Percentiles rank a stretch among this genome's conserved stretches.
These are phyloP conservation scores for Microstroma glucosiphilum DNA, from an alignment of 1,284 basidiomycete genomes.

Conservation along the genomic window DNA sequence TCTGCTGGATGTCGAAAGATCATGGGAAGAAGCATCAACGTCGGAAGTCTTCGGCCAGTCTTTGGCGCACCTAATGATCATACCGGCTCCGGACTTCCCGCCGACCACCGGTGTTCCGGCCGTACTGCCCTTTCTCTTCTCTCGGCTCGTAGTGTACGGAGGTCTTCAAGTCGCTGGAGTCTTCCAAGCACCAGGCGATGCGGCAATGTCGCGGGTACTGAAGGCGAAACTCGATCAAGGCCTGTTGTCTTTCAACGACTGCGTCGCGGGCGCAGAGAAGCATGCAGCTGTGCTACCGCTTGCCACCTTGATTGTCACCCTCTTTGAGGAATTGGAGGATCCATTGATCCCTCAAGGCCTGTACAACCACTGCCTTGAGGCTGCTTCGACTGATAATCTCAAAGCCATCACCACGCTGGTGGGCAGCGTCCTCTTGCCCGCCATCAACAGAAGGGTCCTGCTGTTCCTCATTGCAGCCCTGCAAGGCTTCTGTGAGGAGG, in stretches of 20 bases:
- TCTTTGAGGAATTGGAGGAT: neutral
- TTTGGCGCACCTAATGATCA: slow-evolving; percentile 69
- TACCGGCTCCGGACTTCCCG: slow-evolving; percentile 77
- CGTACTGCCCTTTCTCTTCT: neutral
- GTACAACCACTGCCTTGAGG: slow-evolving; percentile 1
- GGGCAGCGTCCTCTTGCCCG: neutral
- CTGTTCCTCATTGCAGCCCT: neutral
- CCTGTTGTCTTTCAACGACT: neutral
- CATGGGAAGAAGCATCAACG: slow-evolving; percentile 66
- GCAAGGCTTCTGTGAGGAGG: neutral
- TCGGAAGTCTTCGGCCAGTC: slow-evolving; percentile 86
- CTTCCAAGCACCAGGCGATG: neutral
- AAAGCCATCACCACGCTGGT: neutral
- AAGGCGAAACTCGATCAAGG: neutral
- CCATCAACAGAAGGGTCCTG: neutral
- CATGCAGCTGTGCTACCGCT: neutral
- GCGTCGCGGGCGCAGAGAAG: neutral
- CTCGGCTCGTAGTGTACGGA: neutral
- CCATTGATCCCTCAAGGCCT: neutral
- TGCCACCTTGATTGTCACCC: neutral
- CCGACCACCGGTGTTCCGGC: neutral
- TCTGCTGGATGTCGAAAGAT: slow-evolving; percentile 7
- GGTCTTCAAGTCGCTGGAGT: neutral
- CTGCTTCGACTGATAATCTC: neutral
- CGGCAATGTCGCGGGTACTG: neutral